Conservation (phyloP, 2,329 filamentous ascomycete species). For the Nigrospora oryzae region DNA sequence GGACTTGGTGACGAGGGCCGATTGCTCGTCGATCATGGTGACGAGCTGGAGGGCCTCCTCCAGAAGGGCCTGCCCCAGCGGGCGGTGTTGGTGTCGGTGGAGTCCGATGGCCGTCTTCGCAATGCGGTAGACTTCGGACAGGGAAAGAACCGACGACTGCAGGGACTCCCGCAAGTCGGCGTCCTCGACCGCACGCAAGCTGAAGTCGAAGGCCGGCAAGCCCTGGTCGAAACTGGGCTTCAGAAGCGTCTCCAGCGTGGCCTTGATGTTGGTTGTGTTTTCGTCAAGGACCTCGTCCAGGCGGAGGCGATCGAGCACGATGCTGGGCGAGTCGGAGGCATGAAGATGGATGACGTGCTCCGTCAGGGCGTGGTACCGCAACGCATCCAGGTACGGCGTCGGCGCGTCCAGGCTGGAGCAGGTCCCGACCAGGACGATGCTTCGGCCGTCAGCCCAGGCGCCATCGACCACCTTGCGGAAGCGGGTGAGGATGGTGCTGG, state of each 20-base stretch:
- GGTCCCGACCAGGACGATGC: slow-evolving; percentile 74
- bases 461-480: slow-evolving; percentile 65
- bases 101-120: slow-evolving; percentile 18
- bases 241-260: slow-evolving; percentile 8
- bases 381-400: slow-evolving; percentile 29
- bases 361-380: slow-evolving; percentile 27
- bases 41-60: slow-evolving; percentile 8
- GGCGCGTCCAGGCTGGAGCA: slow-evolving; percentile 48
- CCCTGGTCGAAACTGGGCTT: neutral
- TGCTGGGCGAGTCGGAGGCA: neutral
- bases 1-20: slow-evolving; percentile 25
- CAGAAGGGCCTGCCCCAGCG: slow-evolving; percentile 9
- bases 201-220: neutral
- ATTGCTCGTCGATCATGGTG: slow-evolving; percentile 12
- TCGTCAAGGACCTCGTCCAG: slow-evolving; percentile 12
- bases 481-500: slow-evolving; percentile 56
- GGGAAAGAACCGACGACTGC: slow-evolving; percentile 4
- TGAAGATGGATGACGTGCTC: slow-evolving; percentile 22
- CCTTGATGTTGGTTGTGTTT: slow-evolving; percentile 18
- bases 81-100: slow-evolving; percentile 3
- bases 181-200: neutral
- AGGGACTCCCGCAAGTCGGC: slow-evolving; percentile 7
- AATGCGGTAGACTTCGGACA: slow-evolving; percentile 15
- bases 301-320: neutral
- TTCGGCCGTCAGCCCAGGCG: slow-evolving; percentile 61